phyloP scores from a whole-genome alignment of 495 filamentous ascomycete genomes.

The Hypoxylon subgilvum region DNA sequence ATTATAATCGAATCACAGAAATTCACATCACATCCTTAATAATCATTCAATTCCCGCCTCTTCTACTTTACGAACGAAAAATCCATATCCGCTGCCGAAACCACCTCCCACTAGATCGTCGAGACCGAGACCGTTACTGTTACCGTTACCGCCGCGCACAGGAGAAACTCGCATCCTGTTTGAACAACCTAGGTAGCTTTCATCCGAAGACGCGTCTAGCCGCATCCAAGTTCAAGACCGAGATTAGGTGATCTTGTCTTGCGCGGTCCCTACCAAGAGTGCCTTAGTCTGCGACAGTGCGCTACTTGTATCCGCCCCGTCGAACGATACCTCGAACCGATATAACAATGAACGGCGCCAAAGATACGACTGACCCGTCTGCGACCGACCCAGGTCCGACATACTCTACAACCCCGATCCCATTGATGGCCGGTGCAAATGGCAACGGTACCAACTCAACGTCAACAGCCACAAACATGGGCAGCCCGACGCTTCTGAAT shows the following conservation, averaged over 20 bases:
- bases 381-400: conserved; percentile 1
- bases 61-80: conserved; percentile 10
- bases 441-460: conserved; percentile 39
- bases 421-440: conserved; percentile 41
- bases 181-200: conserved; percentile 1
- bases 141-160: conserved; percentile 7
- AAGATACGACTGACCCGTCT: conserved; percentile 24
- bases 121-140: neutral
- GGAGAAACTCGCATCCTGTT: neutral
- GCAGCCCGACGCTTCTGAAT: conserved; percentile 52
- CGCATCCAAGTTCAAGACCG: neutral
- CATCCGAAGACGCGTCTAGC: conserved; percentile 12
- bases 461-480: conserved; percentile 36
- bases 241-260: conserved; percentile 10
- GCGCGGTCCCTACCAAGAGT: neutral
- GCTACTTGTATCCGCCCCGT: conserved; percentile 1
- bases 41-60: neutral
- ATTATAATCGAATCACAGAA: conserved; percentile 6
- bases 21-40: conserved; percentile 18
- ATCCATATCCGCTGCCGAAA: too few species aligned
- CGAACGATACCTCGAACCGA: neutral
- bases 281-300: conserved; percentile 22
- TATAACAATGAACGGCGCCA: conserved; percentile 33
- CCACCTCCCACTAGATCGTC: too few species aligned
- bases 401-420: conserved; percentile 26